Evolutionary conservation across 2,329 filamentous ascomycete species (phyloP).

Genomic region (Phialophora tarda): DNA sequence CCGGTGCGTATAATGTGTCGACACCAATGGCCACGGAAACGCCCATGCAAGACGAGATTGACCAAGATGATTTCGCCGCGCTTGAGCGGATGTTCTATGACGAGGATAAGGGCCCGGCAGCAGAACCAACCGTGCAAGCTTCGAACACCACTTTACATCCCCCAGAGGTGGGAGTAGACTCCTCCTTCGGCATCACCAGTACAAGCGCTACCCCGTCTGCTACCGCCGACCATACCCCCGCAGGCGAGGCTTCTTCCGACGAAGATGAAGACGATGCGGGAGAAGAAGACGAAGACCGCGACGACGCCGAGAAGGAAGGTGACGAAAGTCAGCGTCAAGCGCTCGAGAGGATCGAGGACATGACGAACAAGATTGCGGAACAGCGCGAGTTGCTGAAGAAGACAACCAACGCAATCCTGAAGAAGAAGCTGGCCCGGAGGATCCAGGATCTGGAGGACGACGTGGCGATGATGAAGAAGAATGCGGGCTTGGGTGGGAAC

Average conservation of each 20-base stretch:
- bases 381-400: slow-evolving; percentile 50
- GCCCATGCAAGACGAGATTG: slow-evolving; percentile 44
- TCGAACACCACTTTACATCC: slow-evolving; percentile 29
- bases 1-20: slow-evolving; percentile 41
- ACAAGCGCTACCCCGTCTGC: slow-evolving; percentile 40
- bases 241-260: slow-evolving; percentile 30
- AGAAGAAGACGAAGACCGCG: slow-evolving; percentile 50
- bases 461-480: slow-evolving; percentile 38
- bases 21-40: slow-evolving; percentile 32
- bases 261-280: slow-evolving; percentile 46
- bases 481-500: slow-evolving; percentile 36
- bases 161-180: slow-evolving; percentile 41
- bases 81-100: slow-evolving; percentile 43
- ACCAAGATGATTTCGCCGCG: slow-evolving; percentile 44
- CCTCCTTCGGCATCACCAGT: slow-evolving; percentile 38
- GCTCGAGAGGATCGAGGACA: slow-evolving; percentile 51
- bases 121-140: slow-evolving; percentile 30
- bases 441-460: slow-evolving; percentile 42
- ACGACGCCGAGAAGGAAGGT: slow-evolving; percentile 50
- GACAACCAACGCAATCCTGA: slow-evolving; percentile 35
- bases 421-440: slow-evolving; percentile 52
- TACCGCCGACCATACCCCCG: slow-evolving; percentile 39
- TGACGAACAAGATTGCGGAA: slow-evolving; percentile 53
- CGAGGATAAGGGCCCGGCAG: slow-evolving; percentile 43
- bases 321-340: slow-evolving; percentile 43